These are phyloP conservation scores for Volvariella surrecta DNA, from an alignment of 1,284 basidiomycete genomes.

Conservation along the genomic window DNA sequence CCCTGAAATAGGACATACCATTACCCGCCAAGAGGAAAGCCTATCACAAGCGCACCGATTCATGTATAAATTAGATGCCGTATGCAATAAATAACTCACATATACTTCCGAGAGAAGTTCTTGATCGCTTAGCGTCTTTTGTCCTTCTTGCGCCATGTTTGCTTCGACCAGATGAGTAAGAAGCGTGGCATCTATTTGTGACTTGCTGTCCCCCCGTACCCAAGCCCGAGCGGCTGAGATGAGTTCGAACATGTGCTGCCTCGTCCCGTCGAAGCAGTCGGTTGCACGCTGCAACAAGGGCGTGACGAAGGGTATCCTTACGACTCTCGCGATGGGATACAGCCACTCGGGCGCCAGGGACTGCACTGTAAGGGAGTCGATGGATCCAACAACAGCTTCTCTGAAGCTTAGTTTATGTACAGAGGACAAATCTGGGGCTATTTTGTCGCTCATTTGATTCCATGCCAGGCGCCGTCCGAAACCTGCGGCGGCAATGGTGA, in stretches of 20 bases:
- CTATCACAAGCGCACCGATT: background rate
- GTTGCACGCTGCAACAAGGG: background rate
- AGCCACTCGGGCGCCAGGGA: slow-evolving; percentile 24
- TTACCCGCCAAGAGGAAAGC: slow-evolving; percentile 31
- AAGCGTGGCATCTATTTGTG: slow-evolving; percentile 24
- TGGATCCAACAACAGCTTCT: slow-evolving; percentile 22
- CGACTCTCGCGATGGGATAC: slow-evolving; percentile 16
- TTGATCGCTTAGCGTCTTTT: slow-evolving; percentile 27
- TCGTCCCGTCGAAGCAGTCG: slow-evolving; percentile 12
- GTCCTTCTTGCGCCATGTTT: slow-evolving; percentile 26
- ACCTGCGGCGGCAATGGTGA: slow-evolving; percentile 4
- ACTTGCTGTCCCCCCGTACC: slow-evolving; percentile 18
- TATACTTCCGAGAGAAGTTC: slow-evolving; percentile 38
- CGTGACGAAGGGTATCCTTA: slow-evolving; percentile 15
- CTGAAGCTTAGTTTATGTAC: slow-evolving; percentile 25
- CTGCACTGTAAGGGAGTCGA: slow-evolving; percentile 22
- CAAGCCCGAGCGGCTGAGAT: slow-evolving; percentile 25
- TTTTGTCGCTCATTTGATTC: background rate
- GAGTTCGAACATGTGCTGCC: slow-evolving; percentile 30
- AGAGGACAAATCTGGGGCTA: slow-evolving; percentile 14
- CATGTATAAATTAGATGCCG: background rate
- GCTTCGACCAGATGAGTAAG: slow-evolving; percentile 36
- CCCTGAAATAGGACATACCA: slow-evolving; percentile 15
- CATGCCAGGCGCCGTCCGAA: slow-evolving; percentile 4
- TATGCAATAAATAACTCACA: slow-evolving; percentile 18